Conservation (phyloP, 23 red algal genomes). For the Cyanidiococcus yangmingshanensis region DNA sequence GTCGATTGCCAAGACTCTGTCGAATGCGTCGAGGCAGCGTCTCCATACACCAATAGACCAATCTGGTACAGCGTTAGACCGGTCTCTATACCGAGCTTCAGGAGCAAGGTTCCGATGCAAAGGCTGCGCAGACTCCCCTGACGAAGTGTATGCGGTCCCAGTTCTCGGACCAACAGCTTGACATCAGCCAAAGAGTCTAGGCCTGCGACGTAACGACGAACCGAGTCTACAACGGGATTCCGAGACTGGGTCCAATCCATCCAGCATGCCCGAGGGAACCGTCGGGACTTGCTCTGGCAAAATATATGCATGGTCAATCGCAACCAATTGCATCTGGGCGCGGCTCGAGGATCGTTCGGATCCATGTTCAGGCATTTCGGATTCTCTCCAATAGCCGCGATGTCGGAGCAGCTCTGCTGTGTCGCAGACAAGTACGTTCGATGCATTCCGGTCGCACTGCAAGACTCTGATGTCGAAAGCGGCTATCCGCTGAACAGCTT, state of each 20-base stretch:
- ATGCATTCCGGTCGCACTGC: conserved; percentile 88
- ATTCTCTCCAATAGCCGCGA: neutral
- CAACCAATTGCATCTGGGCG: conserved; percentile 48
- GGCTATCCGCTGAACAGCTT: conserved; percentile 83
- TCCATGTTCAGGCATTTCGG: neutral
- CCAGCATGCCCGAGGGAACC: conserved; percentile 86
- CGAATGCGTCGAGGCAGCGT: neutral
- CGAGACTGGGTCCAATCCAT: conserved; percentile 96
- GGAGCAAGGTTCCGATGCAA: conserved; percentile 64
- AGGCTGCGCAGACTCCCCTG: conserved; percentile 44
- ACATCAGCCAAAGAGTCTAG: conserved; percentile 71
- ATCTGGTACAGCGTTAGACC: conserved; percentile 84
- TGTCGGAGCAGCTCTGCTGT: neutral
- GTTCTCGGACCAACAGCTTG: conserved; percentile 45
- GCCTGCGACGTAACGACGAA: conserved; percentile 36
- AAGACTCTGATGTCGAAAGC: conserved; percentile 79
- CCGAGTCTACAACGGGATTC: conserved; percentile 40
- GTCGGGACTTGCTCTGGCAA: conserved; percentile 58
- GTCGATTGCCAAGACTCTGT: neutral
- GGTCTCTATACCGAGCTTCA: conserved; percentile 45
- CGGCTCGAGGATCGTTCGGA: neutral
- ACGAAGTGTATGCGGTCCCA: conserved; percentile 39
- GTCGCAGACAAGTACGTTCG: conserved; percentile 75
- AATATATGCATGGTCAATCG: conserved; percentile 94
- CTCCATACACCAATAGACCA: conserved; percentile 57